phyloP scores from a whole-genome alignment of 139 green algal genomes.

The Chlamydomonas sp. region DNA sequence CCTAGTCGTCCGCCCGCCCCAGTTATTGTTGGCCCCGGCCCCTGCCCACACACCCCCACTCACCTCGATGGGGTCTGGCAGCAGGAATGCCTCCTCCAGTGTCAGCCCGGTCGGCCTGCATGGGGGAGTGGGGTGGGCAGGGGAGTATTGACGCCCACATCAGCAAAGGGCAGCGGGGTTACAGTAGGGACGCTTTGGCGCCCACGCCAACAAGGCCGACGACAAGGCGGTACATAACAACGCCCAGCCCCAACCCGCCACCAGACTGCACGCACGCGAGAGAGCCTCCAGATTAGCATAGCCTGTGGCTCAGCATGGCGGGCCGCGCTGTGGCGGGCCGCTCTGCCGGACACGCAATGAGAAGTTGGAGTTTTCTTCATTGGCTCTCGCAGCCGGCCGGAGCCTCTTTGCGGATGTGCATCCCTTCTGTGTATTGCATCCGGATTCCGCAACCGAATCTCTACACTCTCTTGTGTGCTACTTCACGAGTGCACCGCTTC shows the following conservation, averaged over 20 bases:
- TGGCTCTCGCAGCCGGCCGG: neutral
- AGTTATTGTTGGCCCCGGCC: neutral
- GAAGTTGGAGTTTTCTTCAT: slow-evolving; percentile 32
- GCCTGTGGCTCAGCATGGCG: slow-evolving; percentile 10
- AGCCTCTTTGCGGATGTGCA: neutral
- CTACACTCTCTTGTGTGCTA: no score
- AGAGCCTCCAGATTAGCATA: slow-evolving; percentile 31
- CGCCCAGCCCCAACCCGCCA: neutral
- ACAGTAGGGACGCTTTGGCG: neutral
- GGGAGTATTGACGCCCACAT: neutral
- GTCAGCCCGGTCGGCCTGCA: slow-evolving; percentile 8
- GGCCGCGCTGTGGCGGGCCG: no score
- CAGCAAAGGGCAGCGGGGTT: neutral
- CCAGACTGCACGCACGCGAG: neutral
- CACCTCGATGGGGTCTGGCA: slow-evolving; percentile 36
- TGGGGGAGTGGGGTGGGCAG: neutral
- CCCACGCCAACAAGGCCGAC: neutral
- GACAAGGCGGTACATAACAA: neutral
- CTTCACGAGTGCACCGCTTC: no score
- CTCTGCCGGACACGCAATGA: neutral
- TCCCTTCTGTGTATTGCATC: no score
- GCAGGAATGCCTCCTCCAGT: slow-evolving; percentile 14
- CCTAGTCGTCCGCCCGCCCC: neutral
- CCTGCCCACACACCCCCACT: neutral
- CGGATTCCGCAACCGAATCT: no score